Percentiles rank a stretch among this genome's conserved stretches.
Evolutionary conservation across 2,329 filamentous ascomycete genomes (phyloP).

Genomic region (Talaromyces sp.): DNA sequence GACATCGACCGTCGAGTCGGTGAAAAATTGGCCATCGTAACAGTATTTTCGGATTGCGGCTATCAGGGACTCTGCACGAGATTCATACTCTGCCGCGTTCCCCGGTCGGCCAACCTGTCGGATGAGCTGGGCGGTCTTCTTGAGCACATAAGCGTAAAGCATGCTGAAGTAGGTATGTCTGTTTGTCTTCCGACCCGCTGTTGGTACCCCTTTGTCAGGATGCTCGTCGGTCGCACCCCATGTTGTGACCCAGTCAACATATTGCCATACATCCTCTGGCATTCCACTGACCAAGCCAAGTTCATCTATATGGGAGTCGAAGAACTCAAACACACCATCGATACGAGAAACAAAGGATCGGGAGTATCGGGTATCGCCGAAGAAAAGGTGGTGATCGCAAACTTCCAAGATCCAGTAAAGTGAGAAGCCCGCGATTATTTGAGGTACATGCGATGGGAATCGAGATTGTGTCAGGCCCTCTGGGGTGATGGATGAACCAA

Average conservation of each 20-base stretch:
- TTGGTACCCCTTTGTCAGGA: conserved; percentile 45
- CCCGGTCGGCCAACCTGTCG: conserved; percentile 36
- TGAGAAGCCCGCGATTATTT: conserved; percentile 34
- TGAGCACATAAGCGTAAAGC: conserved; percentile 43
- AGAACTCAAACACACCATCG: conserved; percentile 30
- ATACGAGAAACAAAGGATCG: conserved; percentile 27
- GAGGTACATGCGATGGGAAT: conserved; percentile 35
- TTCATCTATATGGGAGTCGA: conserved; percentile 21
- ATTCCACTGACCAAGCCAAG: conserved; percentile 28
- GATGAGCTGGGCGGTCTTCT: conserved; percentile 36
- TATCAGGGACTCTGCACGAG: conserved; percentile 20
- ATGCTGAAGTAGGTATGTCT: conserved; percentile 46
- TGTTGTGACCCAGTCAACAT: conserved; percentile 39
- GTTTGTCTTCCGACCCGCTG: conserved; percentile 39
- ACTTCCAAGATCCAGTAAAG: conserved; percentile 39
- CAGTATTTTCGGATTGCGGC: conserved; percentile 30
- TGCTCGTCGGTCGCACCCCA: conserved; percentile 35
- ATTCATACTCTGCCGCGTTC: conserved; percentile 32
- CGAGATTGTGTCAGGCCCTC: conserved; percentile 36
- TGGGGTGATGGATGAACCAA: conserved; percentile 29
- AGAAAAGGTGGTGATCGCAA: conserved; percentile 34
- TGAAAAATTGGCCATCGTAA: conserved; percentile 34
- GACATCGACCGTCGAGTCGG: conserved; percentile 36
- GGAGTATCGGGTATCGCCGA: conserved; percentile 30
- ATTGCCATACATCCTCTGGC: conserved; percentile 34